Percentiles rank a stretch among this genome's conserved stretches.
These are phyloP conservation scores for Panus rudis DNA, from an alignment of 768 basidiomycete genomes.

Conservation along the genomic window DNA sequence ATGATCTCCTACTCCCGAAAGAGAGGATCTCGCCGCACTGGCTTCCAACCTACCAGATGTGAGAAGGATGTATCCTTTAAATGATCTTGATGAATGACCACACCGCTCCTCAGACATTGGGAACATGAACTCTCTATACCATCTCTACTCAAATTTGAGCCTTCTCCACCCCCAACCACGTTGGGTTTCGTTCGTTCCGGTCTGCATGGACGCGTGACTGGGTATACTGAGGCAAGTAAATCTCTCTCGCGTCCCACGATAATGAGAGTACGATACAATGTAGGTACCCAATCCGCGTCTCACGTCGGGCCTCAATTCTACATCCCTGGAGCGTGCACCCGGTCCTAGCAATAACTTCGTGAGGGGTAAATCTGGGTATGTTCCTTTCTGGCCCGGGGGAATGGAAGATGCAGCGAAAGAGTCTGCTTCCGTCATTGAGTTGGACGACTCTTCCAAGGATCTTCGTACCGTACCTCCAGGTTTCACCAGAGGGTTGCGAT, in stretches of 20 bases:
- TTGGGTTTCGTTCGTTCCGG: conserved; percentile 72
- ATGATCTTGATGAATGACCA: conserved; percentile 5
- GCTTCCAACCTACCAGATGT: conserved; percentile 84
- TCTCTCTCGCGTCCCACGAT: background rate
- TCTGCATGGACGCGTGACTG: conserved; percentile 70
- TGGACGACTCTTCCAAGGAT: conserved; percentile 31
- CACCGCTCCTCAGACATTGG: conserved; percentile 65
- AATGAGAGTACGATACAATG: background rate
- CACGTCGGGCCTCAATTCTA: conserved; percentile 75
- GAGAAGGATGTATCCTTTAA: conserved; percentile 19
- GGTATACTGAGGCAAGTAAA: conserved; percentile 68
- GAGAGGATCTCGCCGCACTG: conserved; percentile 60
- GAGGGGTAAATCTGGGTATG: conserved; percentile 85
- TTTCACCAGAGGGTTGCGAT: conserved; percentile 68
- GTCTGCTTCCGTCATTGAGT: conserved; percentile 23
- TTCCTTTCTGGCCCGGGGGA: conserved; percentile 94
- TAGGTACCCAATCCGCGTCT: conserved; percentile 50
- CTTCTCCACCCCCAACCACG: conserved; percentile 69
- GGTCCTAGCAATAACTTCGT: conserved; percentile 78
- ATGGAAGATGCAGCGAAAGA: conserved; percentile 52
- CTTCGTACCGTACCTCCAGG: conserved; percentile 78
- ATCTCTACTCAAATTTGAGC: conserved; percentile 54
- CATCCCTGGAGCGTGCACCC: conserved; percentile 79
- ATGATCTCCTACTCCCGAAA: conserved; percentile 65
- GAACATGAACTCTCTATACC: conserved; percentile 53